Conservation (phyloP, 23 red algal genomes). For the Gracilaria domingensis region DNA sequence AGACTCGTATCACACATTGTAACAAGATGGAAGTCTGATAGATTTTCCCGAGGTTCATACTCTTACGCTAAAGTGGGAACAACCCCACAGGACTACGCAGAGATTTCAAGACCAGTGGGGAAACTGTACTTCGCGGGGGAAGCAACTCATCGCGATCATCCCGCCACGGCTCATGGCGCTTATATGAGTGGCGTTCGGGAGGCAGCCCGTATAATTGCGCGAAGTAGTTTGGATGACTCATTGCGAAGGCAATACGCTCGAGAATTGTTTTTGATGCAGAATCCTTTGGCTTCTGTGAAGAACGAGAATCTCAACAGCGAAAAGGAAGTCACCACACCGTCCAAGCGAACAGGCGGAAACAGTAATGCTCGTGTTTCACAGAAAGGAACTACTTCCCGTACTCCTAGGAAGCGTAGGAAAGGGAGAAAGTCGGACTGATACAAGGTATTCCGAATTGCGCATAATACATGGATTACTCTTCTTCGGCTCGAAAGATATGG, state of each 20-base stretch:
- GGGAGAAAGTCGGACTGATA: neutral
- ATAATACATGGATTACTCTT: neutral
- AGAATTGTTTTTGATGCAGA: slow-evolving; percentile 51
- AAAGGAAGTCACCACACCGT: neutral
- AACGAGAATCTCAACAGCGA: neutral
- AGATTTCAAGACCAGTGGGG: slow-evolving; percentile 70
- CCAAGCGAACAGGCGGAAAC: neutral
- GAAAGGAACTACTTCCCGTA: slow-evolving; percentile 2
- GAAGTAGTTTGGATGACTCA: slow-evolving; percentile 31
- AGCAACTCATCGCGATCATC: slow-evolving; percentile 82
- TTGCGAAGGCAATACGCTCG: slow-evolving; percentile 28
- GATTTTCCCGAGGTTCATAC: slow-evolving; percentile 85
- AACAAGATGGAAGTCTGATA: slow-evolving; percentile 87
- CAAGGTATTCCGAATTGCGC: neutral
- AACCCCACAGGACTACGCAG: slow-evolving; percentile 76
- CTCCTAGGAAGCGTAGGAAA: slow-evolving; percentile 16
- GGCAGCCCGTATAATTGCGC: slow-evolving; percentile 58
- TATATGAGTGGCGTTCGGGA: slow-evolving; percentile 89
- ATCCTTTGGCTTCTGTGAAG: slow-evolving; percentile 22
- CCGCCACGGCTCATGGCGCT: slow-evolving; percentile 88
- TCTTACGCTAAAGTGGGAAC: slow-evolving; percentile 80
- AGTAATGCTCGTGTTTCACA: neutral
- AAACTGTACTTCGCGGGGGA: slow-evolving; percentile 89
- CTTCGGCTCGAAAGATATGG: too few relatives aligned
- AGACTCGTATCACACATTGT: slow-evolving; percentile 70